These are phyloP conservation scores for Pseudotsuga menziesii DNA, from an alignment of 75 land plant species.

Conservation along the genomic window DNA sequence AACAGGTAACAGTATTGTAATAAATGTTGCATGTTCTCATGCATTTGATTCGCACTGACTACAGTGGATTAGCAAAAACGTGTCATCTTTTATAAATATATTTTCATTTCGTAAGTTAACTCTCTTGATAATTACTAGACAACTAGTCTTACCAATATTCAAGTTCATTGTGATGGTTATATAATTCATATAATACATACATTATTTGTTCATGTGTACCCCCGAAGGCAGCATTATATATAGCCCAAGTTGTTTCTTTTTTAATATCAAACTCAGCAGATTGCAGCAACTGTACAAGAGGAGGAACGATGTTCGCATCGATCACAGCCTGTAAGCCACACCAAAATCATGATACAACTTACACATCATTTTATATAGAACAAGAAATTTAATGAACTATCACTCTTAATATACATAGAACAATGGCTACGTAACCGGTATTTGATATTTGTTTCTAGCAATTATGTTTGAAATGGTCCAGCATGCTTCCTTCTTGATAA, in stretches of 20 bases:
- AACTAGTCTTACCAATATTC: neutral
- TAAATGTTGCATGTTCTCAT: neutral
- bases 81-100: neutral
- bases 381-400: too few species aligned
- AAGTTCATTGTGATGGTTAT: neutral
- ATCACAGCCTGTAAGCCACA: constrained; percentile 8
- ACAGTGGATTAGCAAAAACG: neutral
- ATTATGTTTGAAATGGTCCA: too few species aligned
- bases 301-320: constrained; percentile 50
- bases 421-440: too few species aligned
- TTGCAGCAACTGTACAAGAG: constrained; percentile 36
- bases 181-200: constrained; percentile 10
- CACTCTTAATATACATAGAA: too few species aligned
- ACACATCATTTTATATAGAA: too few species aligned
- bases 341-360: too few species aligned
- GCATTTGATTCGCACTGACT: neutral
- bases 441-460: too few species aligned
- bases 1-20: neutral
- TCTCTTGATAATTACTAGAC: neutral
- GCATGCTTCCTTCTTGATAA: too few species aligned
- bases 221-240: constrained; percentile 55
- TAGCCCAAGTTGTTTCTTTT: constrained; percentile 64
- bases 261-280: constrained; percentile 54
- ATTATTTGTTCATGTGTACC: constrained; percentile 52
- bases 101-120: neutral